phyloP scores from a whole-genome alignment of 768 basidiomycete species.

The Auricularia sp. region DNA sequence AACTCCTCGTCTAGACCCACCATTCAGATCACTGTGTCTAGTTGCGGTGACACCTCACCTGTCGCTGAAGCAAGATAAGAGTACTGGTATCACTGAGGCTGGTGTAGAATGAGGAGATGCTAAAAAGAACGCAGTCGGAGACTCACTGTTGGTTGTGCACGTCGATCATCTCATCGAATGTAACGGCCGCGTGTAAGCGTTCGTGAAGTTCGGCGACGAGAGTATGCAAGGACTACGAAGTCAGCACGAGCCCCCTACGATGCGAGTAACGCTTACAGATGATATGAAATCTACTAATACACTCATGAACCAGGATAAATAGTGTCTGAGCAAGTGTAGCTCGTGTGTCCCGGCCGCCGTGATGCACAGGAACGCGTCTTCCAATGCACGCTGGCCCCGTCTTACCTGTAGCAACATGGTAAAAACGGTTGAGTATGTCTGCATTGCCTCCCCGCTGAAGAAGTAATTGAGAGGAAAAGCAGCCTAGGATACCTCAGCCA shows the following conservation, averaged over 20 bases:
- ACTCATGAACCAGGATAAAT: slow-evolving; percentile 72
- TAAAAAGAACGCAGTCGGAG: background rate
- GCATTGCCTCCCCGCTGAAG: slow-evolving; percentile 47
- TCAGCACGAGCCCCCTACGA: background rate
- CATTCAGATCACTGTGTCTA: slow-evolving; percentile 20
- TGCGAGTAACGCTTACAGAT: background rate
- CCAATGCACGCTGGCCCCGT: slow-evolving; percentile 60
- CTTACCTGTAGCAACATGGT: slow-evolving; percentile 64
- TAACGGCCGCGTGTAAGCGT: slow-evolving; percentile 40
- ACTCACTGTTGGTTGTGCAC: slow-evolving; percentile 64
- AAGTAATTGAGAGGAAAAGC: slow-evolving; percentile 78
- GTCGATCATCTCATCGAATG: slow-evolving; percentile 68
- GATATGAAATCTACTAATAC: background rate
- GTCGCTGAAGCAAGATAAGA: slow-evolving; percentile 31
- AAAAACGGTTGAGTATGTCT: slow-evolving; percentile 58
- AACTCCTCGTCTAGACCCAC: slow-evolving; percentile 42
- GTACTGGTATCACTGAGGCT: background rate
- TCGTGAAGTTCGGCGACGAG: slow-evolving; percentile 53
- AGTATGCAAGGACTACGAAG: slow-evolving; percentile 32
- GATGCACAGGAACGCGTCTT: slow-evolving; percentile 20
- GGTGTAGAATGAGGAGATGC: background rate
- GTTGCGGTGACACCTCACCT: slow-evolving; percentile 45
- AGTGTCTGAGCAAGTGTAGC: slow-evolving; percentile 67
- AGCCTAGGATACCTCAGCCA: slow-evolving; percentile 5
- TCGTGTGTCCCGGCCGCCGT: slow-evolving; percentile 4